These are phyloP conservation scores for Magnaporthiopsis rhizophila DNA, from an alignment of 2,329 filamentous ascomycete species.

Conservation along the genomic window DNA sequence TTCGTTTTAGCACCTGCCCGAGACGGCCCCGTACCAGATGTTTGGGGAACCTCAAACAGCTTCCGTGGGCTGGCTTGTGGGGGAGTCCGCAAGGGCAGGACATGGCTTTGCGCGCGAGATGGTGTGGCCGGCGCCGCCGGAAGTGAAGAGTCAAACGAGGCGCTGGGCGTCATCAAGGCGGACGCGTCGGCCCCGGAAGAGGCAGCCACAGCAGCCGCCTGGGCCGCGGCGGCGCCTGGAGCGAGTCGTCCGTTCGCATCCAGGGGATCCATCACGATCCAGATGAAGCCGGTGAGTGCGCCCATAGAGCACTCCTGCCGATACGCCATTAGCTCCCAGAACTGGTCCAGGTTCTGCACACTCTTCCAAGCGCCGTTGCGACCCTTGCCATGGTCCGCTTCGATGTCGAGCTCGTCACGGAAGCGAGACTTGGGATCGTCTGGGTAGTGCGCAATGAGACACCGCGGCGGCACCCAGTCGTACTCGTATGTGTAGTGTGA, in stretches of 20 bases:
- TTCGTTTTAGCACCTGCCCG: constrained; percentile 17
- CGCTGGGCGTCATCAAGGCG: constrained; percentile 19
- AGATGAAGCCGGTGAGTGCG: constrained; percentile 86
- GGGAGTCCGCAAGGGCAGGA: constrained; percentile 13
- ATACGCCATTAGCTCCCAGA: constrained; percentile 98
- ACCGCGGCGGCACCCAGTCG: constrained; percentile 63
- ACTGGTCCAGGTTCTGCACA: constrained; percentile 76
- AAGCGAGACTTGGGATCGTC: constrained; percentile 94
- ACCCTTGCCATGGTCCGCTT: constrained; percentile 54
- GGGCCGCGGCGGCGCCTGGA: neutral
- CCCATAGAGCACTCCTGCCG: constrained; percentile 93
- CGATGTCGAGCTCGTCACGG: constrained; percentile 80
- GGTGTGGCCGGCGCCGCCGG: constrained; percentile 22
- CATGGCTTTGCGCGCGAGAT: constrained; percentile 16
- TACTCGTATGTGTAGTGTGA: constrained; percentile 54
- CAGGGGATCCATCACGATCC: constrained; percentile 70
- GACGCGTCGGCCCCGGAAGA: constrained; percentile 8
- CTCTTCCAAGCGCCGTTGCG: constrained; percentile 70
- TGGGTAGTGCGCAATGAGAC: constrained; percentile 81
- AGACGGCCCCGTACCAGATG: neutral
- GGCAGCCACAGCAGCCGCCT: neutral
- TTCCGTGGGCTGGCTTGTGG: constrained; percentile 16
- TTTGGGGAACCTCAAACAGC: constrained; percentile 15
- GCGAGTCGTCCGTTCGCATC: constrained; percentile 1
- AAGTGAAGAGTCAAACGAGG: constrained; percentile 19